Evolutionary conservation across 2,329 filamentous ascomycete genomes (phyloP), one percentile per base, ranked within the genome.

Genomic region (Epichloe gansuensis): DNA sequence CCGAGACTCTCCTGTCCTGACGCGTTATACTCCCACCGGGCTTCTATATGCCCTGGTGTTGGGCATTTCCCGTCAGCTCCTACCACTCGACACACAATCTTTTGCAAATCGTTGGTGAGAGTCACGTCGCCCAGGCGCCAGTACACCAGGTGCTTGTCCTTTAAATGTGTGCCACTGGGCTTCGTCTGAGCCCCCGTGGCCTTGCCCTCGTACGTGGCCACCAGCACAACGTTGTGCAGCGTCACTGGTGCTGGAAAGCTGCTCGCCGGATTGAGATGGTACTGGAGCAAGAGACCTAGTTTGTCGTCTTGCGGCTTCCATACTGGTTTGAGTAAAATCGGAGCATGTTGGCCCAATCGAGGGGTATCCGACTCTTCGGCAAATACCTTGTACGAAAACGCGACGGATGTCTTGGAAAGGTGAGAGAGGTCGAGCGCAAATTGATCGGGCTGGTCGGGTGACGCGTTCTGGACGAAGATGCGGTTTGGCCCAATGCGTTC

Each of bases 401-500:
- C 91, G 6, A 91, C 83, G 0, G 85, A 79, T 1, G 88, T 84
- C 61, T 84, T 82, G 60, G 82, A 75, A 56, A 96, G 78, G 63
- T 84, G 82, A 13, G 82, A 75, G 6, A 93, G 71, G 56, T 91
- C 81, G 35, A 98, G 72, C 0, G 74, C 80, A 69, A 94, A 98
- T 63, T 91, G 85, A 54, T 94, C 91, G 3, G 85, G 78, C 54
- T 79, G 82, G 9, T 85, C 81, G 1, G 75, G 63, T 1, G 73
- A 69, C 5, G 78, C 74, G 59, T 89, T 85, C 35, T 83, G 81
- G 50, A 97, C 83, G 69, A 97, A 95, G 53, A 90, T 87, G 44
- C 89, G 88, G 66, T 98, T 98, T 1, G 91, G 90, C 0, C 90
- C 91, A 53, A 98, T 91, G 62, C 88, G 90, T 62, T 97, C 93